phyloP scores from a whole-genome alignment of 805 yeast genomes.

The Candida khao-thaluensis region DNA sequence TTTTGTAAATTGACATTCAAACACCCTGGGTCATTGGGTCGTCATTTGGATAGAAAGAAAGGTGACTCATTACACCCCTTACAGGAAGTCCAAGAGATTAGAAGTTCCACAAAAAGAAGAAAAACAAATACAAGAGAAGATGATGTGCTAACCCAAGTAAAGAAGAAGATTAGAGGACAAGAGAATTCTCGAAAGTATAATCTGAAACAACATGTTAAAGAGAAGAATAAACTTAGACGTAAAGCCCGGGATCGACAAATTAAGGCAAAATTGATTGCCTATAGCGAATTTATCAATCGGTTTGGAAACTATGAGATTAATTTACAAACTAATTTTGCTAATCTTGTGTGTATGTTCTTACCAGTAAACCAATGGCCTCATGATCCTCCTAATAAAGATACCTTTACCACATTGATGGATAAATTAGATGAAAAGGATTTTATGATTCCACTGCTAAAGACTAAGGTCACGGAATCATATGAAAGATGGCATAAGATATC shows the following conservation, averaged over 20 bases:
- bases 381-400: constrained; percentile 9
- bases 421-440: not conserved
- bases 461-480: not conserved
- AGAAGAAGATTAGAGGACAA: not conserved
- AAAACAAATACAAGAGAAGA: constrained; percentile 1
- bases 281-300: constrained; percentile 3
- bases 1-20: constrained; percentile 10
- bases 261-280: constrained; percentile 9
- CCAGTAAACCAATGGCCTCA: constrained; percentile 12
- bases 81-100: constrained; percentile 4
- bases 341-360: constrained; percentile 9
- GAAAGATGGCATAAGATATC: constrained; percentile 9
- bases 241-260: constrained; percentile 9
- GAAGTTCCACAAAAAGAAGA: constrained; percentile 4
- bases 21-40: constrained; percentile 12
- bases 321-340: constrained; percentile 6
- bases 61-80: constrained; percentile 11
- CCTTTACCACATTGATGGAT: not conserved
- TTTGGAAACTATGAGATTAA: constrained; percentile 8
- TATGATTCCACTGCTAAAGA: not conserved
- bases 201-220: constrained; percentile 8
- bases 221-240: constrained; percentile 9
- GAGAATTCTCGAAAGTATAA: constrained; percentile 8
- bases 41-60: constrained; percentile 12
- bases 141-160: constrained; percentile 5